phyloP scores from a whole-genome alignment of 495 filamentous ascomycete genomes.

The Penicillium arizonense region DNA sequence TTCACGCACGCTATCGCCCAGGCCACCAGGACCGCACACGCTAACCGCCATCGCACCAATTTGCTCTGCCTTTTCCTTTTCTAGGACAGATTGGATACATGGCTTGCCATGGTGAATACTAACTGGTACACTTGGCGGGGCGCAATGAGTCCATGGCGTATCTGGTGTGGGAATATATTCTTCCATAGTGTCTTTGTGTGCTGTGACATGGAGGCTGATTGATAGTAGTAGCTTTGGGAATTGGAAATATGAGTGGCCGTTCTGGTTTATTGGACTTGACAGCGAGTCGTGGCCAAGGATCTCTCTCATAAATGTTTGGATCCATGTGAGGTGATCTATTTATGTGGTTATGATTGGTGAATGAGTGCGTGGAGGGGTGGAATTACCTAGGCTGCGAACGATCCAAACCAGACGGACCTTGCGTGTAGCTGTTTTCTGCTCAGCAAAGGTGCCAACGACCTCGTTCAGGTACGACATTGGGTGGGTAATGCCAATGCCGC shows the following conservation, averaged over 20 bases:
- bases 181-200: conserved; percentile 22
- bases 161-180: conserved; percentile 24
- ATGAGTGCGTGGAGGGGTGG: neutral
- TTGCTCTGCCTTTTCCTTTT: conserved; percentile 35
- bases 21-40: conserved; percentile 43
- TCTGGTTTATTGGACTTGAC: conserved; percentile 15
- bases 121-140: conserved; percentile 29
- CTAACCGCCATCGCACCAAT: conserved; percentile 46
- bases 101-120: conserved; percentile 34
- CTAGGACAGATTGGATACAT: conserved; percentile 30
- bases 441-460: conserved; percentile 41
- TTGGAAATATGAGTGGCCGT: conserved; percentile 32
- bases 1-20: conserved; percentile 45
- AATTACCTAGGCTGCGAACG: conserved; percentile 37
- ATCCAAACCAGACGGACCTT: conserved; percentile 42
- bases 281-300: conserved; percentile 36
- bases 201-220: conserved; percentile 36
- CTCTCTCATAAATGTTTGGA: conserved; percentile 44
- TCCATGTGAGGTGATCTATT: conserved; percentile 42
- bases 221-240: conserved; percentile 32
- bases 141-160: conserved; percentile 32
- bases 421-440: conserved; percentile 41
- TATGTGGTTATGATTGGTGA: conserved; percentile 1
- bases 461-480: conserved; percentile 53
- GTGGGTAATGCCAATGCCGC: conserved; percentile 61